Evolutionary conservation across 305 asterid genomes (phyloP), one percentile per base, ranked within the genome.

Genomic region (Caryopteris hybrid): DNA sequence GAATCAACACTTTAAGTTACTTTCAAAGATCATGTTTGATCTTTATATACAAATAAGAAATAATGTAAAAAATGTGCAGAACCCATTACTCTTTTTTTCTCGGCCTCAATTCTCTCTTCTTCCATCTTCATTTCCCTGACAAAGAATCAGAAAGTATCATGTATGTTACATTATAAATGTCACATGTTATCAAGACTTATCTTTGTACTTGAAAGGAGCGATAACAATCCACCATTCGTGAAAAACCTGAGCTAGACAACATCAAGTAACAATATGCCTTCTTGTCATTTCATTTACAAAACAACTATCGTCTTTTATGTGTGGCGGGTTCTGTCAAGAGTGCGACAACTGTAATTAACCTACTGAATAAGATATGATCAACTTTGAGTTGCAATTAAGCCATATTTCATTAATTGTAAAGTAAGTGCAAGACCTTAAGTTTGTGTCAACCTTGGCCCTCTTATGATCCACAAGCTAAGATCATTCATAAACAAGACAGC

Each of bases 71-170:
- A 45, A 66, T 22, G 29, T 10, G 59, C 27, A 57, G 45, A 72
- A 74, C 62, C 52, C 62, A 46, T 80, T 90, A 93, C 97, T 75
- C 95, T 85, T 70, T 75, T 81, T 73, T 90, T 93, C 86, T 90
- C 99, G 0, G 96, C 96, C 88, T 93, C 99, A 59, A 93, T 90
- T 79, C 97, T 90, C 69, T 90, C 97, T 23, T 93, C 96, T 80
- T 93, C 96, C 66, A 84, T 74, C 91, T 84, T 93, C 99, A 93
- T 93, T 87, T 93, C 97, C 85, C 98, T 93, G 88, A 71, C 34
- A 62, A 75, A 68, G 74, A 65, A 76, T 48, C 34, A 75, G 43
- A 47, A 64, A 72, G 69, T 17, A 60, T 61, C 13, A 71, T 62
- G 42, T 54, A 18, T 43, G 38, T 52, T 1, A 27, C 20, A 53